Conservation (phyloP, 140 eudicot genomes). For the Erigeron philadelphicus region DNA sequence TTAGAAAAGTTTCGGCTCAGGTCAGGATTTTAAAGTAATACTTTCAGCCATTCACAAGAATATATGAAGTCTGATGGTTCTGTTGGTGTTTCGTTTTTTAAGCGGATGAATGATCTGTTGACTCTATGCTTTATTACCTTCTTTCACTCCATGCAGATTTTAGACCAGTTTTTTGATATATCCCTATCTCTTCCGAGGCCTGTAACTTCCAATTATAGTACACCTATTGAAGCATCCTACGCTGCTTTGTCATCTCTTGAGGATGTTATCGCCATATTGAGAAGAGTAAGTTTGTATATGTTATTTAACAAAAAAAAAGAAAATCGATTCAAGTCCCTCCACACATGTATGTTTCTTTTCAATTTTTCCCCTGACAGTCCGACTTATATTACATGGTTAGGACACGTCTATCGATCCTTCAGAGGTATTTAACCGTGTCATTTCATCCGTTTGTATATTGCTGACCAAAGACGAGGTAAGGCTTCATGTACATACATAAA, state of each 20-base stretch:
- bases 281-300: slow-evolving; percentile 52
- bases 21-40: slow-evolving; percentile 28
- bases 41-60: neutral
- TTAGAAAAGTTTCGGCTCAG: slow-evolving; percentile 82
- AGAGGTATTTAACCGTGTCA: slow-evolving; percentile 84
- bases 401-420: slow-evolving; percentile 98
- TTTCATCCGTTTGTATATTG: slow-evolving; percentile 74
- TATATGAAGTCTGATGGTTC: neutral
- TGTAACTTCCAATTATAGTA: slow-evolving; percentile 41
- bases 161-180: slow-evolving; percentile 76
- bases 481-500: slow-evolving; percentile 6
- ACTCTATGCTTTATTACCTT: slow-evolving; percentile 24
- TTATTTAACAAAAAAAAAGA: neutral
- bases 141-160: slow-evolving; percentile 49
- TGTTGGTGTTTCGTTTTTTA: slow-evolving; percentile 1
- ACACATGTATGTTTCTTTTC: neutral
- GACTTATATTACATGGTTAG: slow-evolving; percentile 37
- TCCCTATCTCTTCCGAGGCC: slow-evolving; percentile 79
- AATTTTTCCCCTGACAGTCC: slow-evolving; percentile 12
- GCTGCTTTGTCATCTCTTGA: slow-evolving; percentile 86
- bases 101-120: slow-evolving; percentile 12
- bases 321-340: neutral
- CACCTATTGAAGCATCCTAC: slow-evolving; percentile 63
- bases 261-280: slow-evolving; percentile 85
- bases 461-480: slow-evolving; percentile 83